Evolutionary conservation across 1,139 yeast genomes (phyloP), one percentile per base, ranked within the genome.

Genomic region (Taiozyma onychis): DNA sequence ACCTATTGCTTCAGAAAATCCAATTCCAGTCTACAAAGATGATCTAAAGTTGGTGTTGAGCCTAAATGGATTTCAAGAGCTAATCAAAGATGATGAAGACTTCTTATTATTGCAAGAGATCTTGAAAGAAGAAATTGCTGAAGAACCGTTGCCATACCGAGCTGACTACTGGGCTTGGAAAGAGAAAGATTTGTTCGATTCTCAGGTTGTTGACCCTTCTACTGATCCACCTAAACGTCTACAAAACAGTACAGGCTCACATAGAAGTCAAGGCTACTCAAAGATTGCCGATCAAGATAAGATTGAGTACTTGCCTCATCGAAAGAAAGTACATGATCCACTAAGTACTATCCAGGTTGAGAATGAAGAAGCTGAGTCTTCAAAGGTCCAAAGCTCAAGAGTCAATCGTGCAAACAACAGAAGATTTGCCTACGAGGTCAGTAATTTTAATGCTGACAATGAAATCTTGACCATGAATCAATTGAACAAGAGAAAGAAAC

Each of bases 331-430:
- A 3, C 68, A 69, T 49, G 70, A 69, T 47, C 74, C 73, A 26
- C 54, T 70, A 39, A 69, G 63, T 16, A 70, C 74, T 0, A 69
- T 70, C 24, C 64, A 64, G 56, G 86, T 81, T 50, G 81, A 75
- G 39, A 84, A 80, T 11, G 80, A 77, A 21, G 76, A 72, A 21
- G 69, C 67, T 26, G 69, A 69, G 27, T 64, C 66, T 18, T 61
- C 66, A 6, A 68, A 62, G 41, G 59, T 63, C 6, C 66, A 60
- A 46, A 62, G 66, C 52, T 88, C 96, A 3, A 81, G 97, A 61
- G 88, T 87, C 51, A 89, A 88, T 63, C 78, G 97, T 58, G 96
- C 96, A 26, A 85, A 86, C 57, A 89, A 89, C 60, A 80, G 98
- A 68, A 77, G 97, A 54, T 83, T 89, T 64, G 97, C 90, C 2